Base-by-base conservation (phyloP, 106 monocot species). In the Dioscorea dumetorum region DNA sequence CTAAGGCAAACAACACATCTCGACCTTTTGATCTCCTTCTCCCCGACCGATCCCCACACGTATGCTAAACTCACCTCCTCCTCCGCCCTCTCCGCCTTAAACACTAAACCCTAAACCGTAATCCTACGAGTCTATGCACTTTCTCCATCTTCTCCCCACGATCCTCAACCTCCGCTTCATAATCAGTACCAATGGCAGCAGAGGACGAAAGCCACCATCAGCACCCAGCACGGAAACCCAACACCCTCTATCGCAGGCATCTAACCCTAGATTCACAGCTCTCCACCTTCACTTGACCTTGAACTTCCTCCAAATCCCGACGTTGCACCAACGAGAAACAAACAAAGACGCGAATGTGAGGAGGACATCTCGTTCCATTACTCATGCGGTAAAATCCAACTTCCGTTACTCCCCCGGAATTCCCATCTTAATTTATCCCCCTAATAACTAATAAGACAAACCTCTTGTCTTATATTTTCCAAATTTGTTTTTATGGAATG, bases 1-100 rank as follows among this genome's bases (percentile, higher is more conserved):
- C n/a, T n/a, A n/a, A n/a, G 67, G 74, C 89, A 90, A 33, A 85
- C 77, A 5, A 77, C 85, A 24, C 89, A 90, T 48, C 57, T 20
- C 61, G 49, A 19, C 53, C 53, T 13, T 18, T 4, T 4, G 16
- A 53, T 7, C 41, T 17, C 49, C 22, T 33, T 4, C 59, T 20
- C 12, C 19, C 59, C 12, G 4, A 67, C 22, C 20, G 23, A 6
- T 51, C 51, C 24, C 51, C 49, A 20, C 12, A 20, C 57, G 62
- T 73, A 79, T 7, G 48, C 73, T 13, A 49, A 20, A 17, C 8
- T 61, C 16, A 72, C 68, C 76, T 88, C 84, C 18, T 66, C 20
- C 78, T 88, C 88, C 17, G 78, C 81, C 57, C 70, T 60, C 31
- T 28, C 76, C 2, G 78, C 61, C 81, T 88, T n/a, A n/a, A n/a